Evolutionary conservation across 2,329 filamentous ascomycete species (phyloP), one percentile per base, ranked within the genome.

Genomic region (Epichloe baconii): DNA sequence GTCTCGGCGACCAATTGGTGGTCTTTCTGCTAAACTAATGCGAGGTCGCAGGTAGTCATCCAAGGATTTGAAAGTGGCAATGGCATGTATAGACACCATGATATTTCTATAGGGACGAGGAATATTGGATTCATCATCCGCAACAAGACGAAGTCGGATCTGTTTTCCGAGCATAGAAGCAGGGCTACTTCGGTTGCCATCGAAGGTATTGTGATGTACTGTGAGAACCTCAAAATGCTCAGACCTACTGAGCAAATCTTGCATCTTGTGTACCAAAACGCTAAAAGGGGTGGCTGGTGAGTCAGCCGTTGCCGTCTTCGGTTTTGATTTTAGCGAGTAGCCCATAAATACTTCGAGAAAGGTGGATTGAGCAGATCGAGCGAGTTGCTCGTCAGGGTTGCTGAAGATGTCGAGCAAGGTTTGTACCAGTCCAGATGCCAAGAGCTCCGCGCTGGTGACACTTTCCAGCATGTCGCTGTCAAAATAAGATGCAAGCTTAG

Each of bases 141-240:
- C 91, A 38, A 90, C 79, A 36, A 98, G 75, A 59, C 88, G 90
- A 44, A 98, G 77, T 36, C 91, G 82, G 36, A 98, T 84, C 62
- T 98, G 93, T 66, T 97, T 97, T 4, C 89, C 90, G 5, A 98
- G 76, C 90, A 98, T 96, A 1, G 91, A 94, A 0, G 91, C 85
- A 21, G 91, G 88, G 62, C 88, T 96, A 66, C 85, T 94, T 53
- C 90, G 82, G 58, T 88, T 94, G 50, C 85, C 88, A 64, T 96
- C 91, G 59, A 91, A 86, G 5, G 87, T 84, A 59, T 94, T 95
- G 55, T 95, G 86, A 65, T 95, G 88, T 51, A 97, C 90, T 7
- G 93, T 98, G 55, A 95, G 80, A 44, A 98, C 91, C 64, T 98
- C 93, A 61, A 97, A 98, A 72, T 97, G 90, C 71, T 98, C 93